These are phyloP conservation scores for Passiflora organensis DNA, from an alignment of 345 rosid genomes.

Conservation along the genomic window DNA sequence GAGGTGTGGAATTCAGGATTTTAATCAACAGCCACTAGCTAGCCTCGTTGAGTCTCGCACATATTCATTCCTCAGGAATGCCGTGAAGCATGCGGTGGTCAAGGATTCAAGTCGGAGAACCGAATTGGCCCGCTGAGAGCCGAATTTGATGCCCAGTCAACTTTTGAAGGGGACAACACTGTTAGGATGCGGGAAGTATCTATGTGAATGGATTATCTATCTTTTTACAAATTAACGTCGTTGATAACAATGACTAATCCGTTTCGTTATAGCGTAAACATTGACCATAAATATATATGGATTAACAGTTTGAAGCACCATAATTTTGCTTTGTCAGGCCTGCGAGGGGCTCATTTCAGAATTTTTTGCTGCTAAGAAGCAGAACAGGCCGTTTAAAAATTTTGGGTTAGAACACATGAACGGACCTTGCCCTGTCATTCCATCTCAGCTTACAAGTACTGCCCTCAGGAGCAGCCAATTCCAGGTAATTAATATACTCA, in stretches of 20 bases:
- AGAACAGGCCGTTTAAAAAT: constrained; percentile 55
- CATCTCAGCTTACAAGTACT: constrained; percentile 58
- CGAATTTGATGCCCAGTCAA: too few species aligned
- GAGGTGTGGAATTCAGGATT: constrained; percentile 8
- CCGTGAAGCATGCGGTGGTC: too few species aligned
- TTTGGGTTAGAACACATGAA: constrained; percentile 89
- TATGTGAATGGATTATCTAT: too few species aligned
- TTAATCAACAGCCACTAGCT: too few species aligned
- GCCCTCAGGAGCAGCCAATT: constrained; percentile 64
- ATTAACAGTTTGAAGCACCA: too few species aligned
- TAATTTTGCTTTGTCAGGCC: too few species aligned
- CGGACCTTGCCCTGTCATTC: constrained; percentile 52
- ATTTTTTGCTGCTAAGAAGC: constrained; percentile 59
- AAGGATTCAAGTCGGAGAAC: too few species aligned
- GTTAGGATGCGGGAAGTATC: constrained; percentile 92
- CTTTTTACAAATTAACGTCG: too few species aligned
- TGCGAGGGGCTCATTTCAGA: constrained; percentile 84
- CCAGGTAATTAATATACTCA: constrained; percentile 42
- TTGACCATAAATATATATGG: too few species aligned
- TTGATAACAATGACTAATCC: too few species aligned
- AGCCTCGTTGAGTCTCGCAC: not conserved
- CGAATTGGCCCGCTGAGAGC: too few species aligned
- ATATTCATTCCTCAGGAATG: constrained; percentile 53
- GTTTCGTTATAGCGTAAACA: too few species aligned
- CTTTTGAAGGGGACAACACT: constrained; percentile 93